Conservation (phyloP, 352 stramenopile genomes). For the Pythium brachiatum region DNA sequence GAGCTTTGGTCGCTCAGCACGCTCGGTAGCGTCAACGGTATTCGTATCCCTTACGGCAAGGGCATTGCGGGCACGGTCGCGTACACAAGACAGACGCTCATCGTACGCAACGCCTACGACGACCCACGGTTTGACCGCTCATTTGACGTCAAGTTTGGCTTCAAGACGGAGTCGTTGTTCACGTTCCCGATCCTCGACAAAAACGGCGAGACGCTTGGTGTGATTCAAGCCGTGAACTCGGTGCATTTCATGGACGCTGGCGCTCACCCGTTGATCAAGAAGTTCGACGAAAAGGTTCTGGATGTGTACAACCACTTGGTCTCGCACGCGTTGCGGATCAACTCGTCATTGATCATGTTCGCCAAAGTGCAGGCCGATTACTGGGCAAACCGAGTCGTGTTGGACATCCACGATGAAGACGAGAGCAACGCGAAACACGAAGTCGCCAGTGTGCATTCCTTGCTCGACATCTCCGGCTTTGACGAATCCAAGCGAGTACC, state of each 20-base stretch:
- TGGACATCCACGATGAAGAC: slow-evolving; percentile 34
- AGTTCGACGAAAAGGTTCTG: slow-evolving; percentile 64
- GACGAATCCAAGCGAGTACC: slow-evolving; percentile 61
- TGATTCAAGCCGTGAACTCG: slow-evolving; percentile 66
- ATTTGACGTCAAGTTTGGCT: slow-evolving; percentile 80
- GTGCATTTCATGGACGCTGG: slow-evolving; percentile 40
- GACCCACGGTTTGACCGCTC: slow-evolving; percentile 77
- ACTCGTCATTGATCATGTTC: slow-evolving; percentile 80
- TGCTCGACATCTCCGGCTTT: slow-evolving; percentile 63
- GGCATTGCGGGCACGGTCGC: slow-evolving; percentile 79
- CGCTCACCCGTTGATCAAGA: slow-evolving; percentile 44
- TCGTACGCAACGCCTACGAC: slow-evolving; percentile 71
- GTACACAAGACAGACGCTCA: slow-evolving; percentile 49
- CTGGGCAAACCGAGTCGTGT: slow-evolving; percentile 54
- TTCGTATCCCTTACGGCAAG: slow-evolving; percentile 66
- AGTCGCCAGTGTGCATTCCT: slow-evolving; percentile 64
- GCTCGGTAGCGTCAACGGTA: slow-evolving; percentile 64
- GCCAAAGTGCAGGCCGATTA: slow-evolving; percentile 79
- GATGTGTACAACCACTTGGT: slow-evolving; percentile 61
- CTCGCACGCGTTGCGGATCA: slow-evolving; percentile 55
- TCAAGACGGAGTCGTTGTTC: slow-evolving; percentile 76
- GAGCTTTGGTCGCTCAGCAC: slow-evolving; percentile 76
- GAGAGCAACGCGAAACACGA: slow-evolving; percentile 44
- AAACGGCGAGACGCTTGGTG: slow-evolving; percentile 62
- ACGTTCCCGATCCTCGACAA: slow-evolving; percentile 71